Evolutionary conservation across 257 asterid species (phyloP).

Genomic region (Ballota nigra): DNA sequence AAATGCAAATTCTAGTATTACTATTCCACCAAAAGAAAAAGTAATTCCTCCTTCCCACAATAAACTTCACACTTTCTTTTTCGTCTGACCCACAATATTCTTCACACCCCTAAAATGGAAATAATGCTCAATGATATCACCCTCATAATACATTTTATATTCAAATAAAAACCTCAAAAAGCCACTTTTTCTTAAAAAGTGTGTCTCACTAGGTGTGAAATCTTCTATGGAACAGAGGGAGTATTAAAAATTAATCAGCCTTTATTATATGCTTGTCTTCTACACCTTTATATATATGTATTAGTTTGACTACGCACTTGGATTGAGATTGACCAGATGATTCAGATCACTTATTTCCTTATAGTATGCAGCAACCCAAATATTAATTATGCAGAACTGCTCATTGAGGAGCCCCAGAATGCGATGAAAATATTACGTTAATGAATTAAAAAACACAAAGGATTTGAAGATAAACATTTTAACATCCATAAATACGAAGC

Average conservation of each 20-base stretch:
- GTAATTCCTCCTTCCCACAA: too few relatives aligned
- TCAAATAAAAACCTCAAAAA: too few relatives aligned
- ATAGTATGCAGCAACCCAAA: neutral
- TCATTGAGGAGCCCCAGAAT: neutral
- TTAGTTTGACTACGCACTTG: neutral
- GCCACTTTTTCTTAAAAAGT: too few relatives aligned
- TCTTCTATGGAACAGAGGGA: too few relatives aligned
- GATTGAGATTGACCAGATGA: neutral
- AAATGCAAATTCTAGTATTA: neutral
- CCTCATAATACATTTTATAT: too few relatives aligned
- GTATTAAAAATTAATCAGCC: too few relatives aligned
- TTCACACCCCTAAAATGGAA: too few relatives aligned
- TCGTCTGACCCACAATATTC: too few relatives aligned
- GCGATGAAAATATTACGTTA: neutral
- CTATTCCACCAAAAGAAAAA: neutral
- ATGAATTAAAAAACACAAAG: neutral
- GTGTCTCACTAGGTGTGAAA: too few relatives aligned
- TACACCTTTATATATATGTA: neutral
- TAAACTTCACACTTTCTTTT: too few relatives aligned
- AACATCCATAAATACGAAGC: constrained; percentile 4
- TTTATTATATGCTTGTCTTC: neutral
- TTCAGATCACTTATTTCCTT: neutral
- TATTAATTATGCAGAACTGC: neutral
- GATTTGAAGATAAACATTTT: neutral
- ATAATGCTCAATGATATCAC: too few relatives aligned